Evolutionary conservation across 2,329 filamentous ascomycete species (phyloP).

Genomic region (Aureobasidium leucospermi): DNA sequence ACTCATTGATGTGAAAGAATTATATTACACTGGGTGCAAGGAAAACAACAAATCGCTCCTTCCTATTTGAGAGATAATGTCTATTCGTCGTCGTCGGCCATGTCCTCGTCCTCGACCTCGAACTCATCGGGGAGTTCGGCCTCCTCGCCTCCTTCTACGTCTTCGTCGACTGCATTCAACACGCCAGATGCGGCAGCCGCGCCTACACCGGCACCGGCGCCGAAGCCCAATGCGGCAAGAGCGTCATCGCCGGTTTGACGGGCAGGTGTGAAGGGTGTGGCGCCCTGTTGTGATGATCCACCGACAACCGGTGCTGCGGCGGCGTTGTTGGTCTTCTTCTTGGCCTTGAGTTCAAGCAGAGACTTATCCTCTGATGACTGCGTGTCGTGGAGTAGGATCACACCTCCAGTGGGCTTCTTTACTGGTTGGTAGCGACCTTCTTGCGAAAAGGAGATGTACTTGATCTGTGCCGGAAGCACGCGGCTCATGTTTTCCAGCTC

Average conservation of each 20-base stretch:
- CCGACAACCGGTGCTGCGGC: slow-evolving; percentile 34
- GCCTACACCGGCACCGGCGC: slow-evolving; percentile 20
- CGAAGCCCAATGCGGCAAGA: slow-evolving; percentile 42
- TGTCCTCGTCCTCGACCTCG: slow-evolving; percentile 62
- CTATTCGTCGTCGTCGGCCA: slow-evolving; percentile 19
- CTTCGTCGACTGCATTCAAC: slow-evolving; percentile 81
- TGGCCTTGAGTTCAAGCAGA: slow-evolving; percentile 84
- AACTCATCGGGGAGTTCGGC: slow-evolving; percentile 64
- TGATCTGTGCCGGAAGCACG: slow-evolving; percentile 84
- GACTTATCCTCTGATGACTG: slow-evolving; percentile 70
- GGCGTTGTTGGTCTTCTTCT: slow-evolving; percentile 55
- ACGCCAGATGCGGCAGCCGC: slow-evolving; percentile 56
- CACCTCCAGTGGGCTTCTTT: slow-evolving; percentile 88
- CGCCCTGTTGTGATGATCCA: slow-evolving; percentile 27
- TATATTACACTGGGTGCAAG: slow-evolving; percentile 1
- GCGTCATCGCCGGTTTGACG: slow-evolving; percentile 22
- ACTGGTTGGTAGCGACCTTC: slow-evolving; percentile 83
- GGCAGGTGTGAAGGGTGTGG: slow-evolving; percentile 23
- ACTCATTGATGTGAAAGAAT: background rate
- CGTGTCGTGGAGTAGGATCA: slow-evolving; percentile 83
- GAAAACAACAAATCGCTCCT: background rate
- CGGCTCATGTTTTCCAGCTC: slow-evolving; percentile 96
- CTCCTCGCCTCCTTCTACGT: slow-evolving; percentile 66
- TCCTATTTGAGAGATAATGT: background rate
- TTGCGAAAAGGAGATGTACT: slow-evolving; percentile 88